A percentile compares a stretch with the other conserved stretches of the same genome.
These are phyloP conservation scores for Nakataea oryzae DNA, from an alignment of 2,329 filamentous ascomycete species.

Conservation along the genomic window DNA sequence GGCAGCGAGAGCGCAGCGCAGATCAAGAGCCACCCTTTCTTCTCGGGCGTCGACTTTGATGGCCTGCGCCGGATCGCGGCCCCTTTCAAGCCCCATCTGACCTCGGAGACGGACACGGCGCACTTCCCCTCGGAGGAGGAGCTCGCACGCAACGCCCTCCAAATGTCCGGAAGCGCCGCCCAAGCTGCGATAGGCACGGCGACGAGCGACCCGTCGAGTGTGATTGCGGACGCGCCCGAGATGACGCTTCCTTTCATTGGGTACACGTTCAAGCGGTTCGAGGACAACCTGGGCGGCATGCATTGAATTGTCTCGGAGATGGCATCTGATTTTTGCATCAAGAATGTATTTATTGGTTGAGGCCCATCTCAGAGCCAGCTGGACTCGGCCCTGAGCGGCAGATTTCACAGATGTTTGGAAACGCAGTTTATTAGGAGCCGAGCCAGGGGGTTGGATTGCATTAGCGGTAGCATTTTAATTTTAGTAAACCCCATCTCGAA, in stretches of 20 bases:
- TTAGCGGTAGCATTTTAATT: too few relatives aligned
- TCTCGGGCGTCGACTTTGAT: constrained; percentile 66
- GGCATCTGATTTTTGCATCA: background rate
- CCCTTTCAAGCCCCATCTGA: constrained; percentile 64
- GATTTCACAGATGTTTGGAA: too few relatives aligned
- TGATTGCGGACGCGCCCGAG: constrained; percentile 8
- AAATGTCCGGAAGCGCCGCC: background rate
- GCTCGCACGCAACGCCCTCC: constrained; percentile 4
- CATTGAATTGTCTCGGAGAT: background rate
- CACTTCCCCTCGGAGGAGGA: constrained; percentile 64
- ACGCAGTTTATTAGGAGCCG: too few relatives aligned
- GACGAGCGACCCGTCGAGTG: background rate
- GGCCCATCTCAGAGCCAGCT: too few relatives aligned
- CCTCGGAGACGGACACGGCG: constrained; percentile 63
- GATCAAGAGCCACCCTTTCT: constrained; percentile 68
- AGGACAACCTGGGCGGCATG: constrained; percentile 6
- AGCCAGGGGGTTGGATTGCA: too few relatives aligned
- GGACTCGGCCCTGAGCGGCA: too few relatives aligned
- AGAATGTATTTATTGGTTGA: too few relatives aligned
- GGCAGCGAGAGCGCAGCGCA: constrained; percentile 59
- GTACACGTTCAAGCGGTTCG: constrained; percentile 14
- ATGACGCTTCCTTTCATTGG: constrained; percentile 14
- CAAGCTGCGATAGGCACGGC: constrained; percentile 1
- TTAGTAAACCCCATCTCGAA: too few relatives aligned
- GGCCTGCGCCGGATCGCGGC: constrained; percentile 61